Percentiles rank a stretch among this genome's conserved stretches.
Evolutionary conservation across 768 basidiomycete genomes (phyloP).

Genomic region (Trametes cingulata): DNA sequence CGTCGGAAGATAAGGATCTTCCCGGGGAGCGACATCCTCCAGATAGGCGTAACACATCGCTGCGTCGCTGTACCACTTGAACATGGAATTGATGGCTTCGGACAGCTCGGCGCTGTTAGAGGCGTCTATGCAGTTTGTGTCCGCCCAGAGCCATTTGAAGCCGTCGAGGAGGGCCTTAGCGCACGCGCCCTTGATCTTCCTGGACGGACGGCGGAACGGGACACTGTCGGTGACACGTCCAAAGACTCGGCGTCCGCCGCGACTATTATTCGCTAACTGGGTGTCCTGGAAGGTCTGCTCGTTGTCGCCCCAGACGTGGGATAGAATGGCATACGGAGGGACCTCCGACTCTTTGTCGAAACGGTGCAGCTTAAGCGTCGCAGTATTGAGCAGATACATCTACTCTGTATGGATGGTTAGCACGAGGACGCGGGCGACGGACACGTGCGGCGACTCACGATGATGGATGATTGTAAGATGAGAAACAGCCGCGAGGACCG

Average conservation of each 20-base stretch:
- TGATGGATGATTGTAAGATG: not conserved
- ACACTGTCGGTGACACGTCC: not conserved
- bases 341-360: not conserved
- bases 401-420: not conserved
- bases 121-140: conserved; percentile 18
- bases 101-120: conserved; percentile 15
- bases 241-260: not conserved
- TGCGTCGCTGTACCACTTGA: conserved; percentile 3
- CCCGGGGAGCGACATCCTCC: conserved; percentile 8
- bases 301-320: conserved; percentile 14
- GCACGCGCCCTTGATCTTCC: conserved; percentile 8
- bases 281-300: conserved; percentile 15
- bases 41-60: conserved; percentile 18
- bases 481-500: not conserved
- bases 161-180: conserved; percentile 1
- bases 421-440: not conserved
- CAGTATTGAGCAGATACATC: conserved; percentile 9
- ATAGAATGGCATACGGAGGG: conserved; percentile 15
- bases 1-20: not conserved
- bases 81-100: conserved; percentile 20
- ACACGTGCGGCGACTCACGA: not conserved
- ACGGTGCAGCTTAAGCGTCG: not conserved
- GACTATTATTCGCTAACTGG: not conserved
- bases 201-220: not conserved
- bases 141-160: conserved; percentile 14